Base-by-base conservation (phyloP, 352 stramenopile species). In the Pythium grandisporangium region DNA sequence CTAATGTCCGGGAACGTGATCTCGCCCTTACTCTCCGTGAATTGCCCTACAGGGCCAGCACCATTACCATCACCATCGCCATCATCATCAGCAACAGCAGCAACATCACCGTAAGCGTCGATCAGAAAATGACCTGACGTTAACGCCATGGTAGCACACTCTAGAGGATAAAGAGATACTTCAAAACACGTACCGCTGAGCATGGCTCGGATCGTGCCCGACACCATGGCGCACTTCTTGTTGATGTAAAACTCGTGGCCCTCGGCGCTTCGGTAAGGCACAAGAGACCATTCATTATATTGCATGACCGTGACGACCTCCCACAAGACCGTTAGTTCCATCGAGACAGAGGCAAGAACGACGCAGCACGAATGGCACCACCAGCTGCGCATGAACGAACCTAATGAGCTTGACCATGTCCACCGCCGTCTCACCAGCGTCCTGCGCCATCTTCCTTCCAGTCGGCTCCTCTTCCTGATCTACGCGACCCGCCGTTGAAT, bases 1-100 rank as follows among this genome's bases (percentile, higher is more conserved):
- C 84, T 87, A 55, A 99, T 99, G 48, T 88, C 96, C 0, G 93
- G 94, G 59, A 99, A 99, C 25, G 76, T 87, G 61, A 99, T 98
- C 59, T 98, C 89, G 46, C 90, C 90, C 51, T 94, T 90, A 72
- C 77, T 95, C 55, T 96, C 87, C 16, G 73, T 92, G 51, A 96
- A 96, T 48, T 93, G 79, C 25, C 84, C 84, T 93, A 57, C 27
- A 14, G 10, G 4, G 21, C 6, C 23, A 32, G 12, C 19, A 25
- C 16, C 35, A 7, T 30, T 58, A n/a, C n/a, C n/a, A 26, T 20
- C 11, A 14, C 11, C 24, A 11, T 46, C 14, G n/a, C 11, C 11
- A 13, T 46, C n/a, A n/a, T n/a, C n/a, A n/a, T n/a, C n/a, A n/a
- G n/a, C n/a, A n/a, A n/a, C n/a, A n/a, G n/a, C n/a, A n/a, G n/a